Conservation (phyloP, 495 filamentous ascomycete species). For the Penicillium lividum region DNA sequence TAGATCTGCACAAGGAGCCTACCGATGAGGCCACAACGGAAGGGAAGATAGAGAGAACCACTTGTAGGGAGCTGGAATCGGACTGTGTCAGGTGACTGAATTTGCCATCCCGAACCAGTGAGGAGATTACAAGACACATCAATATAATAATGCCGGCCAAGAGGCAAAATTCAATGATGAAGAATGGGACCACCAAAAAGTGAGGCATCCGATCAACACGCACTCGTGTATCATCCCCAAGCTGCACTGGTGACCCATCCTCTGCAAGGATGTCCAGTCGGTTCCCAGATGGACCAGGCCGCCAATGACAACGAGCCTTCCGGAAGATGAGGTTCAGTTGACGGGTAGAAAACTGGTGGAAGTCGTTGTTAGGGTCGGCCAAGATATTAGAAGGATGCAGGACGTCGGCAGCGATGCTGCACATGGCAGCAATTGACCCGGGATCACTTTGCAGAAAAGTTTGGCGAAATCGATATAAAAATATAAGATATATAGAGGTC, state of each 20-base stretch:
- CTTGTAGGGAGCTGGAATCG: conserved; percentile 39
- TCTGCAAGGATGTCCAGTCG: conserved; percentile 38
- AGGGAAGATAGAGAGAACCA: conserved; percentile 40
- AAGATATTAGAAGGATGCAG: conserved; percentile 38
- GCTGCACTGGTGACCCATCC: conserved; percentile 34
- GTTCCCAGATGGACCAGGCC: conserved; percentile 30
- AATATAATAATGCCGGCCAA: conserved; percentile 38
- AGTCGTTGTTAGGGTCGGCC: conserved; percentile 30
- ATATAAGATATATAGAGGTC: conserved; percentile 31
- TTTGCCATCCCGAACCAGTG: conserved; percentile 34
- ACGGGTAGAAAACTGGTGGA: conserved; percentile 43
- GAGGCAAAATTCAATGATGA: conserved; percentile 40
- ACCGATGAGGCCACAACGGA: conserved; percentile 42
- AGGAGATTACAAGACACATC: conserved; percentile 36
- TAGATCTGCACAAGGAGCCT: conserved; percentile 40
- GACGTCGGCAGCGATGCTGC: conserved; percentile 41
- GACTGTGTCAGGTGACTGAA: conserved; percentile 41
- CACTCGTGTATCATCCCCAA: conserved; percentile 26
- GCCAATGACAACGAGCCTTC: conserved; percentile 38
- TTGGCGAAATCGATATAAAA: conserved; percentile 32
- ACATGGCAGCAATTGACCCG: conserved; percentile 45
- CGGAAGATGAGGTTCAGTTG: conserved; percentile 37
- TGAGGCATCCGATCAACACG: conserved; percentile 42
- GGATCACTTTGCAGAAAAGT: conserved; percentile 44
- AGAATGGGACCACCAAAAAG: conserved; percentile 43